Percentiles rank a stretch among this genome's conserved stretches.
Evolutionary conservation across 306 rosid genomes (phyloP).

Genomic region (Oemleria cerasiformis): DNA sequence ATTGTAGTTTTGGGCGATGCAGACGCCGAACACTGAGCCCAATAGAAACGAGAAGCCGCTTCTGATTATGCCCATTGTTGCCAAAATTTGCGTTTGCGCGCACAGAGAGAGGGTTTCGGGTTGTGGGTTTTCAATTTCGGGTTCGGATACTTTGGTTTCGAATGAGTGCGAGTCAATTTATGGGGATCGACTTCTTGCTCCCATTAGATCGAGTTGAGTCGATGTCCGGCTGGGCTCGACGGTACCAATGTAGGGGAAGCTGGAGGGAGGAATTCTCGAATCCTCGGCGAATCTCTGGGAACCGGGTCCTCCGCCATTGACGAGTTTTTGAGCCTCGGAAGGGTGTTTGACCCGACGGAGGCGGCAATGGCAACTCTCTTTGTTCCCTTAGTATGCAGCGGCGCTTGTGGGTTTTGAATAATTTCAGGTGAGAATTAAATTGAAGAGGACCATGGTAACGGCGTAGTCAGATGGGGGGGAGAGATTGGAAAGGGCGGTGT

Average conservation of each 20-base stretch:
- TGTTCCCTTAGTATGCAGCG: no score
- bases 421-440: no score
- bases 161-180: not conserved
- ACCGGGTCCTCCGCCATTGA: no score
- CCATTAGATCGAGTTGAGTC: no score
- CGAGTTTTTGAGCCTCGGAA: no score
- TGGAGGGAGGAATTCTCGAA: no score
- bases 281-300: no score
- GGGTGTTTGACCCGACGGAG: no score
- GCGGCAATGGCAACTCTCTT: no score
- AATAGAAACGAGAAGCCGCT: slow-evolving; percentile 34
- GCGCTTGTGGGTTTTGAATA: no score
- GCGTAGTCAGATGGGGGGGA: slow-evolving; percentile 84
- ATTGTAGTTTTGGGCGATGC: slow-evolving; percentile 45
- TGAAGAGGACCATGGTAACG: slow-evolving; percentile 87
- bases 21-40: slow-evolving; percentile 37
- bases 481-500: slow-evolving; percentile 75
- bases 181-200: not conserved
- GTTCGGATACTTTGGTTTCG: not conserved
- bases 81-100: not conserved
- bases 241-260: no score
- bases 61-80: slow-evolving; percentile 34
- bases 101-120: not conserved
- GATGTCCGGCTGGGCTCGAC: no score
- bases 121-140: not conserved